A percentile compares a stretch with the other conserved stretches of the same genome.
These are phyloP conservation scores for Candida chilensis DNA, from an alignment of 805 yeast genomes.

Conservation along the genomic window DNA sequence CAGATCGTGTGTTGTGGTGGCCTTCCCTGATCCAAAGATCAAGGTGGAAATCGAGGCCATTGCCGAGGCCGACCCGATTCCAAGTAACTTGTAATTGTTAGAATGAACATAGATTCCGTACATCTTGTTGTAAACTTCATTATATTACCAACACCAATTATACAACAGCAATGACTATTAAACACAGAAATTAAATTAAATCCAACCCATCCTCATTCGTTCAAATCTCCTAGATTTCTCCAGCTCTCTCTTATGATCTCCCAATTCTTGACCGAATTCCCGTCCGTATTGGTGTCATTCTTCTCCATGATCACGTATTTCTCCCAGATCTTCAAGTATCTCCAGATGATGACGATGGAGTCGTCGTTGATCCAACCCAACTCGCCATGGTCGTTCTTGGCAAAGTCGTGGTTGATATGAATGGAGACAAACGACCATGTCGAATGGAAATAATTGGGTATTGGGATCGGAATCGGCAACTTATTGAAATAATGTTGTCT, in stretches of 20 bases:
- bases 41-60: constrained; percentile 45
- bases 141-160: neutral
- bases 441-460: constrained; percentile 61
- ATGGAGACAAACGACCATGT: constrained; percentile 84
- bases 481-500: constrained; percentile 59
- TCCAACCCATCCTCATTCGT: constrained; percentile 6
- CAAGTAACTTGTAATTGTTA: too few relatives aligned
- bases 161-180: neutral
- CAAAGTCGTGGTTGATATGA: constrained; percentile 25
- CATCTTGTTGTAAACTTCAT: too few relatives aligned
- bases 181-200: neutral
- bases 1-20: constrained; percentile 44
- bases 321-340: constrained; percentile 71
- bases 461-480: constrained; percentile 53
- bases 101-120: too few relatives aligned
- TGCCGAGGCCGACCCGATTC: constrained; percentile 26
- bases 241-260: constrained; percentile 64
- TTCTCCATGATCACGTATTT: constrained; percentile 65
- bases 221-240: constrained; percentile 42
- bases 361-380: constrained; percentile 77
- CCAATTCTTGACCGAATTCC: constrained; percentile 24
- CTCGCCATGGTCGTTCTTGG: constrained; percentile 27
- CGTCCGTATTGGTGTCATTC: constrained; percentile 8
- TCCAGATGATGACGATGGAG: constrained; percentile 70
- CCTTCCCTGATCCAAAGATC: constrained; percentile 38